Percentiles rank a stretch among this genome's conserved stretches.
Evolutionary conservation across 2,329 filamentous ascomycete genomes (phyloP).

Genomic region (Penicillium palitans): DNA sequence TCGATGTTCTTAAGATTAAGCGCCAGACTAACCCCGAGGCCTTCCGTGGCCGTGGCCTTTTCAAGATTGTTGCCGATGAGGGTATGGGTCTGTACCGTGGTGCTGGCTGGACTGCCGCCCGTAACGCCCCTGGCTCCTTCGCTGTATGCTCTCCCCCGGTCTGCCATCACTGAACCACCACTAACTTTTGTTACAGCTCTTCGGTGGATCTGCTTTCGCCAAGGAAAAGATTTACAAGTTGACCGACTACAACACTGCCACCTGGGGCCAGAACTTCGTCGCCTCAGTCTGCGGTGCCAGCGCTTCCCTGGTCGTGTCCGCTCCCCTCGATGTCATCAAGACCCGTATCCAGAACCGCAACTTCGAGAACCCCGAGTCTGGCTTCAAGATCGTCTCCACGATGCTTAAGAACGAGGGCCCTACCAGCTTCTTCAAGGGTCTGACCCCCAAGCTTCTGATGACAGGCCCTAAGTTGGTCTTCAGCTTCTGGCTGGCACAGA

Average conservation of each 20-base stretch:
- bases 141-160: conserved; percentile 63
- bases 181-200: conserved; percentile 61
- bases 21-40: conserved; percentile 98
- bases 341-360: conserved; percentile 97
- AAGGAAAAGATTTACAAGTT: conserved; percentile 95
- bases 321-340: conserved; percentile 96
- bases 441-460: conserved; percentile 97
- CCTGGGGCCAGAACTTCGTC: conserved; percentile 95
- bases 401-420: conserved; percentile 91
- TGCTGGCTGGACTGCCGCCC: conserved; percentile 95
- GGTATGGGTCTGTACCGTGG: conserved; percentile 94
- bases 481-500: conserved; percentile 99
- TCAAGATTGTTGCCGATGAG: conserved; percentile 89
- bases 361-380: conserved; percentile 95
- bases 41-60: conserved; percentile 87
- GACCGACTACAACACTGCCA: conserved; percentile 90
- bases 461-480: conserved; percentile 98
- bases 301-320: conserved; percentile 93
- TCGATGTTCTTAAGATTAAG: conserved; percentile 99
- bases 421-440: conserved; percentile 91
- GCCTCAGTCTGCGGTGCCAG: conserved; percentile 94
- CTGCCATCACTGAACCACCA: not conserved
- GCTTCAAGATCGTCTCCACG: conserved; percentile 84
- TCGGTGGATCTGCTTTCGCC: conserved; percentile 93
- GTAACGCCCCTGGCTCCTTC: conserved; percentile 95